Base-by-base conservation (phyloP, 768 basidiomycete species). In the Tricholomella constricta region DNA sequence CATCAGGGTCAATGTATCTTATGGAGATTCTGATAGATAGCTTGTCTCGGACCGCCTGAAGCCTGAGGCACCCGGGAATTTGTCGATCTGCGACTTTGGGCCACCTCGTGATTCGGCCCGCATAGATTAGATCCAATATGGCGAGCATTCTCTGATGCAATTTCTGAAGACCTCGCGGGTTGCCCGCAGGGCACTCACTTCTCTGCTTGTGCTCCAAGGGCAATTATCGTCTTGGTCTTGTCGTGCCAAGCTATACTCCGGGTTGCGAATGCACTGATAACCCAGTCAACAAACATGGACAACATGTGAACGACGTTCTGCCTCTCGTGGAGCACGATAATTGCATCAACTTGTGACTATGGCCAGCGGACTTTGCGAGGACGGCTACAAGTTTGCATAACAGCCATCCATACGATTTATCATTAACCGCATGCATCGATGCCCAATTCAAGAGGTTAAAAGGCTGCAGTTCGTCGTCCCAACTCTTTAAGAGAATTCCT, bases 311-410 rank as follows among this genome's bases (percentile, higher is more conserved):
- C 22, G 15, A 11, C 15, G 17, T 40, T 40, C 17, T 40, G 38
- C 15, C 38, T 17, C 45, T 47, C 45, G 20, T 47, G 45, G 45
- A 31, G 22, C 34, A 15, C 34, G 14, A 31, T 17, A n/a, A 40
- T 40, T 35, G 15, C 17, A 47, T 47, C 31, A 47, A 47, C 45
- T n/a, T 32, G 45, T 46, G 45, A 46, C 45, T 29, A 6, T 14
- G 8, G 15, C 27, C 15, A 32, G 29, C 45, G 29, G 45, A 17
- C 22, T 46, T 46, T 46, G 25, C 31, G 45, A 29, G 45, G 45
- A 31, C 29, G 29, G 26, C n/a, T 17, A 35, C 4, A 34, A 1
- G 3, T 47, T 47, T 31, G 23, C 8, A 20, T 46, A 27, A 9
- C 45, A 15, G n/a, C 15, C 29, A 45, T 34, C 45, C 45, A 47